Percentiles rank a stretch among this genome's conserved stretches.
These are phyloP conservation scores for Antrodiella citrinella DNA, from an alignment of 768 basidiomycete genomes.

Conservation along the genomic window DNA sequence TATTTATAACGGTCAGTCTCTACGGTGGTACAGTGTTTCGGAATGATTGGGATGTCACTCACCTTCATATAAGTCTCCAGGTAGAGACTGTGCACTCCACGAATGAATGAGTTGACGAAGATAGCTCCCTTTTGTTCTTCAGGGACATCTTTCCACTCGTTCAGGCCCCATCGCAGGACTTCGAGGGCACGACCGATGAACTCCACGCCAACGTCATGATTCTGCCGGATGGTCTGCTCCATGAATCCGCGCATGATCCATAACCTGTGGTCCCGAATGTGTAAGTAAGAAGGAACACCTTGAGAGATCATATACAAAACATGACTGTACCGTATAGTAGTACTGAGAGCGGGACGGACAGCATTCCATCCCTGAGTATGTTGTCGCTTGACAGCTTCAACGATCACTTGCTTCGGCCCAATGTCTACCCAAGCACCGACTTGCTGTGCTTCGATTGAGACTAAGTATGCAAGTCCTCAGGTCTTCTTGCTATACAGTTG, in stretches of 20 bases:
- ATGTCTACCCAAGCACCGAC: conserved; percentile 14
- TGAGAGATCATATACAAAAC: conserved; percentile 12
- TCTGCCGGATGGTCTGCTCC: conserved; percentile 12
- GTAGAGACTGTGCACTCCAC: conserved; percentile 31
- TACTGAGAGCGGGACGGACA: conserved; percentile 26
- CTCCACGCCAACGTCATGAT: conserved; percentile 20
- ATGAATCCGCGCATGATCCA: conserved; percentile 36
- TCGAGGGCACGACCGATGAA: conserved; percentile 30
- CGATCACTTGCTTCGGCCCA: conserved; percentile 12
- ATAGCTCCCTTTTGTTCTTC: conserved; percentile 32
- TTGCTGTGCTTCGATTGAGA: conserved; percentile 8
- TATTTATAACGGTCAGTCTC: no score
- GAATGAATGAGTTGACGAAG: conserved; percentile 34
- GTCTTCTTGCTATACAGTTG: no score
- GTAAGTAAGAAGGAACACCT: not conserved
- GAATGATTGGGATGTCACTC: not conserved
- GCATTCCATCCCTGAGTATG: conserved; percentile 20
- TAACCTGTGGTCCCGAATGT: conserved; percentile 17
- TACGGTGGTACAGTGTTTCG: not conserved
- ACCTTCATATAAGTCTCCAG: conserved; percentile 29
- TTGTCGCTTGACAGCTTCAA: conserved; percentile 16
- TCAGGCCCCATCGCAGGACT: conserved; percentile 34
- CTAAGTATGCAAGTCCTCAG: not conserved
- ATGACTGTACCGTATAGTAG: conserved; percentile 32
- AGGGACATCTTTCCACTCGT: conserved; percentile 31